A percentile compares a stretch with the other conserved stretches of the same genome.
Evolutionary conservation across 2,329 filamentous ascomycete genomes (phyloP).

Genomic region (Aureobasidium lini): DNA sequence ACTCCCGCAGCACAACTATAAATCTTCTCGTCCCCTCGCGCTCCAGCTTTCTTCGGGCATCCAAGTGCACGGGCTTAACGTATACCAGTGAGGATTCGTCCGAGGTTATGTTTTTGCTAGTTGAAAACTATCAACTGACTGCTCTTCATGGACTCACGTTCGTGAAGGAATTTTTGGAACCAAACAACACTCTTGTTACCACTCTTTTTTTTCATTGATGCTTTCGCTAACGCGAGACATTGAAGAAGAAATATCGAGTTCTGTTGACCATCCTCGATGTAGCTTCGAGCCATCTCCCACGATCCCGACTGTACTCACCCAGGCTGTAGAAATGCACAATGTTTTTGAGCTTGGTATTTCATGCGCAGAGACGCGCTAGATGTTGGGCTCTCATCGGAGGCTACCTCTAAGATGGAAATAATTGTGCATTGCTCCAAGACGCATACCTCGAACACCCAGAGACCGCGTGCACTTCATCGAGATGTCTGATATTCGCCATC

Average conservation of each 20-base stretch:
- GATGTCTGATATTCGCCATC: no score
- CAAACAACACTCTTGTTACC: constrained; percentile 22
- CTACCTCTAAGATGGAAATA: no score
- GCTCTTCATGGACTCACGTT: constrained; percentile 60
- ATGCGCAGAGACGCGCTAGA: no score
- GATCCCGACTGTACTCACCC: no score
- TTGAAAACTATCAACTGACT: constrained; percentile 78
- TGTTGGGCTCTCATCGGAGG: no score
- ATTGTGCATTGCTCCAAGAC: no score
- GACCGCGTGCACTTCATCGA: no score
- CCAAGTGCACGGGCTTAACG: constrained; percentile 66
- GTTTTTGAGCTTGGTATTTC: no score
- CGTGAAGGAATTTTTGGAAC: constrained; percentile 75
- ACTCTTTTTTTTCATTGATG: constrained; percentile 45
- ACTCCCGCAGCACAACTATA: not conserved
- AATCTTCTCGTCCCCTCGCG: not conserved
- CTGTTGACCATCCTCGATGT: no score
- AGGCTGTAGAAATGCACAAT: no score
- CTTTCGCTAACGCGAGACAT: constrained; percentile 37
- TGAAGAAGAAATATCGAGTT: constrained; percentile 38
- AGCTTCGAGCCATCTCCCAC: no score
- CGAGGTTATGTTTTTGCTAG: constrained; percentile 84
- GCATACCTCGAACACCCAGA: no score
- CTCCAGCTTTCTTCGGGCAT: constrained; percentile 10
- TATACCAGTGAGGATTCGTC: constrained; percentile 78